Percentiles rank a stretch among this genome's conserved stretches.
Evolutionary conservation across 108 stramenopile species (phyloP).

Genomic region (Aurantiochytrium sp.): DNA sequence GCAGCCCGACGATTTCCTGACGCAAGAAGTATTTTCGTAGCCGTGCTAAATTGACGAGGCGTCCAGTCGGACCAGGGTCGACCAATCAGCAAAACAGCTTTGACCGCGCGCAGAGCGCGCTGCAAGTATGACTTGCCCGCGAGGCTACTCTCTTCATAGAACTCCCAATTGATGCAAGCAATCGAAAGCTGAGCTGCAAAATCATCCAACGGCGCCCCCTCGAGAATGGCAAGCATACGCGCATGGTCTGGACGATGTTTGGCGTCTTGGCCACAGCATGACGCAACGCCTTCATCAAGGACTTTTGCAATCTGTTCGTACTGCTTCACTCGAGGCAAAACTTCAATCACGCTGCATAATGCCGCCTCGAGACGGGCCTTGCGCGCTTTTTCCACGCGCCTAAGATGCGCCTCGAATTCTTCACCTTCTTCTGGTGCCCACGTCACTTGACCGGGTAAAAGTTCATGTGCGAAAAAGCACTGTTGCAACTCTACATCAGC

Average conservation of each 20-base stretch:
- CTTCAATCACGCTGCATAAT: not conserved
- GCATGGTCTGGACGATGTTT: not conserved
- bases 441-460: not conserved
- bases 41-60: not conserved
- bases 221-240: not conserved
- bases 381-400: not conserved
- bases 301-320: not conserved
- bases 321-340: not conserved
- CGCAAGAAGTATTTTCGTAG: not conserved
- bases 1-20: not conserved
- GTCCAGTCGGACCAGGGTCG: not conserved
- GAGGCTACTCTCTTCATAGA: not conserved
- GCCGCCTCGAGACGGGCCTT: not conserved
- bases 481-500: not conserved
- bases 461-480: not conserved
- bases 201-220: not conserved
- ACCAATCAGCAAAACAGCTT: not conserved
- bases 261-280: no score
- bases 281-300: not conserved
- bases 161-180: not conserved
- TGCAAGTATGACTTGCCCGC: not conserved
- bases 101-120: not conserved
- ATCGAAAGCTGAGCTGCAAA: not conserved
- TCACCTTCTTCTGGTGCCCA: not conserved
- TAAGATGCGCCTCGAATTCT: not conserved